Percentiles rank a stretch among this genome's conserved stretches.
Conservation (phyloP, 495 filamentous ascomycete genomes). For the Aeminium ludgeri region DNA sequence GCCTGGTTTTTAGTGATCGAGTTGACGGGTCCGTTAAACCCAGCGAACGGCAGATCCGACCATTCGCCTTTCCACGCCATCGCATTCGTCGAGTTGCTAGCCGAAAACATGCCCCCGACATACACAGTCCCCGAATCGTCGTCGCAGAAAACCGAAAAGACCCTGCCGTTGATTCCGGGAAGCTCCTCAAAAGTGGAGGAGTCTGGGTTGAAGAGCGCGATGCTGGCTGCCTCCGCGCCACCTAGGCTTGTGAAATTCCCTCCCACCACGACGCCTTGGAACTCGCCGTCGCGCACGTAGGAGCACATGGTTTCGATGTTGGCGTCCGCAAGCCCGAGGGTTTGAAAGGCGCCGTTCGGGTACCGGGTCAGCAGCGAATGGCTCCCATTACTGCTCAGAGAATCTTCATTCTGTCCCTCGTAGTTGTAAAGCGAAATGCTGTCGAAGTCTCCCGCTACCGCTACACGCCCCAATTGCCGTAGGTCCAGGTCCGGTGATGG, state of each 20-base stretch:
- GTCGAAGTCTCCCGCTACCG: conserved; percentile 77
- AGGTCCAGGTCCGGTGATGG: conserved; percentile 70
- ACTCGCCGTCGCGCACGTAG: conserved; percentile 50
- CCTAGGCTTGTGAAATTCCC: conserved; percentile 95
- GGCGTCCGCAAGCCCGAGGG: conserved; percentile 58
- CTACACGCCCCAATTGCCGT: conserved; percentile 62
- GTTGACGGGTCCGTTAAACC: conserved; percentile 85
- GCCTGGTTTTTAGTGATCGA: conserved; percentile 64
- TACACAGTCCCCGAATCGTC: conserved; percentile 68
- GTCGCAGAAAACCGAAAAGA: conserved; percentile 71
- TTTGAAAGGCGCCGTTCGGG: conserved; percentile 70
- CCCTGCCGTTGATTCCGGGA: conserved; percentile 61
- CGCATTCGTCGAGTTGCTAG: conserved; percentile 69
- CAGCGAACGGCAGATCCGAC: conserved; percentile 75
- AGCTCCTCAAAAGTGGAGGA: conserved; percentile 51
- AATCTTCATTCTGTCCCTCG: conserved; percentile 54
- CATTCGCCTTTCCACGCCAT: conserved; percentile 69
- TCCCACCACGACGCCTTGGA: conserved; percentile 63
- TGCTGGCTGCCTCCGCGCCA: conserved; percentile 53
- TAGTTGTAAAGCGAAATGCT: conserved; percentile 82
- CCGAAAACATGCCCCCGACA: conserved; percentile 71
- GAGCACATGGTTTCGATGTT: conserved; percentile 76
- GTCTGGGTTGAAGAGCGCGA: conserved; percentile 63
- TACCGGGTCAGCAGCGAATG: conserved; percentile 66
- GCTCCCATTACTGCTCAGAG: conserved; percentile 53